Conservation (phyloP, 2,329 filamentous ascomycete species). For the Aureobasidium sp. region DNA sequence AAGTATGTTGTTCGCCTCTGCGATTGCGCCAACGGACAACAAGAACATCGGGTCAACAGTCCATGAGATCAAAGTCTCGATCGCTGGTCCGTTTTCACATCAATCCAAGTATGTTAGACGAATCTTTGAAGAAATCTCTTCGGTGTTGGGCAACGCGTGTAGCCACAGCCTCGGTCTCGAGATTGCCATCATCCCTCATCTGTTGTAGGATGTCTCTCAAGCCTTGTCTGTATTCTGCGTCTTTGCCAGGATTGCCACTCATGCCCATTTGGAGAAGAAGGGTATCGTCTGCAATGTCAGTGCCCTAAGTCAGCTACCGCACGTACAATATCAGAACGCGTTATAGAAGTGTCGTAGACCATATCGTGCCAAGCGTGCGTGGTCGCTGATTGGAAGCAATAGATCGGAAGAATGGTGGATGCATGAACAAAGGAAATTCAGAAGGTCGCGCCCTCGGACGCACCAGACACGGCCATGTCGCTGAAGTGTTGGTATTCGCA, state of each 20-base stretch:
- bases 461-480: slow-evolving; percentile 64
- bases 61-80: background rate
- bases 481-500: slow-evolving; percentile 78
- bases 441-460: slow-evolving; percentile 38
- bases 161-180: slow-evolving; percentile 59
- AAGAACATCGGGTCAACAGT: background rate
- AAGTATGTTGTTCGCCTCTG: background rate
- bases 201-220: slow-evolving; percentile 53
- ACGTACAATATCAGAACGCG: slow-evolving; percentile 4
- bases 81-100: background rate
- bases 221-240: slow-evolving; percentile 47
- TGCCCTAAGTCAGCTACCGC: slow-evolving; percentile 21
- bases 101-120: slow-evolving; percentile 47
- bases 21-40: background rate
- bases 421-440: slow-evolving; percentile 15
- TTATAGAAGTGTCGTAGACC: background rate
- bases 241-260: slow-evolving; percentile 19
- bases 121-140: slow-evolving; percentile 54
- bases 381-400: background rate
- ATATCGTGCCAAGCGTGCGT: background rate
- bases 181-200: slow-evolving; percentile 50
- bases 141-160: slow-evolving; percentile 59
- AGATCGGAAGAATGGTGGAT: background rate
- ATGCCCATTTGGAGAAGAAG: slow-evolving; percentile 24
- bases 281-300: slow-evolving; percentile 27